Evolutionary conservation across 2,329 filamentous ascomycete genomes (phyloP).

Genomic region (Nothophaeocryptopus gaeumannii): DNA sequence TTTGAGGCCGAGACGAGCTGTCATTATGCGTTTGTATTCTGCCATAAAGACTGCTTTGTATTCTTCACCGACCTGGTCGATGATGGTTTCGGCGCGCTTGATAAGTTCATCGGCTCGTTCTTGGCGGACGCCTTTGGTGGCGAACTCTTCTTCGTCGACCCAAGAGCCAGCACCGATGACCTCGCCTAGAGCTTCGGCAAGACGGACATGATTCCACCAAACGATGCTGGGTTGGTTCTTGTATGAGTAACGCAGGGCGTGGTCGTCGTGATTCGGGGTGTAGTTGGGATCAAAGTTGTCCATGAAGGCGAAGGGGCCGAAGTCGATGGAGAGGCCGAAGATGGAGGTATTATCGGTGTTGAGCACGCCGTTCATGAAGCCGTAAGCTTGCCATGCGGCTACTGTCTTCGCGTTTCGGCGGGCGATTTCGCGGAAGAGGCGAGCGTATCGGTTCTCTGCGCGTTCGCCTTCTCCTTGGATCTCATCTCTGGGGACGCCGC

Average conservation of each 20-base stretch:
- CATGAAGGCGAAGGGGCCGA: constrained; percentile 95
- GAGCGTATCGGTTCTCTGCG: constrained; percentile 80
- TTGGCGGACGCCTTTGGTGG: constrained; percentile 68
- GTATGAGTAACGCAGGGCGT: constrained; percentile 83
- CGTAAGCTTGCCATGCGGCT: constrained; percentile 93
- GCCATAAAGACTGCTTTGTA: constrained; percentile 81
- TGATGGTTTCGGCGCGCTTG: constrained; percentile 77
- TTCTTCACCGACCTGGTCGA: constrained; percentile 77
- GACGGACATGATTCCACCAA: constrained; percentile 95
- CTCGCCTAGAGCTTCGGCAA: constrained; percentile 87
- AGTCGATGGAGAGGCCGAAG: constrained; percentile 85
- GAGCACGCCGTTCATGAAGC: constrained; percentile 98
- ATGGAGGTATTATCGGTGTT: constrained; percentile 98
- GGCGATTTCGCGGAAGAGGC: constrained; percentile 83
- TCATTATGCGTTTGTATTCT: constrained; percentile 90
- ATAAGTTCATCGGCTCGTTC: constrained; percentile 69
- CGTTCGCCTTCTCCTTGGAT: constrained; percentile 63
- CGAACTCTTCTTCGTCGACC: constrained; percentile 70
- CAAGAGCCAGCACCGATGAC: constrained; percentile 72
- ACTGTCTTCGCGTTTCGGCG: constrained; percentile 84
- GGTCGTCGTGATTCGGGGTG: constrained; percentile 95
- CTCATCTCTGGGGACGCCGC: constrained; percentile 45
- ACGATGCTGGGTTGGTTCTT: constrained; percentile 92
- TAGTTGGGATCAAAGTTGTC: constrained; percentile 94
- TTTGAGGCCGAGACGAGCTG: constrained; percentile 71